Evolutionary conservation across 345 rosid species (phyloP), one percentile per base, ranked within the genome.

Genomic region (Eucalyptus regnans): DNA sequence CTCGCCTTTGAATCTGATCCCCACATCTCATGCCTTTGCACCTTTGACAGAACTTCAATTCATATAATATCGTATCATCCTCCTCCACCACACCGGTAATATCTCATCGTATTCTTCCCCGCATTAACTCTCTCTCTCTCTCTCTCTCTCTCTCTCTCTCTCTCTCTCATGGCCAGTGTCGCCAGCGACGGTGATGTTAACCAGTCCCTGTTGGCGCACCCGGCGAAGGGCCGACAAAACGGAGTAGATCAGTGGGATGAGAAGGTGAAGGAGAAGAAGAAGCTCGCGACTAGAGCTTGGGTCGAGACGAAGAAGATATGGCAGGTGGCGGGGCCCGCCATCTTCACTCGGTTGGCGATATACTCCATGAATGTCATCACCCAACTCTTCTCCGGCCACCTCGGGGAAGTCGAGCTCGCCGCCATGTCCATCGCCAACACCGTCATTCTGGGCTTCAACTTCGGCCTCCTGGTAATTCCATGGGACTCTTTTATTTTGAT

Each of bases 381-480:
- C 18, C 94, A 92, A 81, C 92, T 92, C 25, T 93, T 90, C 50
- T 91, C 93, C 27, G 94, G 94, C 86, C 94, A 93, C 88, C 62
- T 93, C 87, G 94, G 94, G 18, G 93, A 93, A 46, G 92, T 93
- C 18, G 92, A 93, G 87, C 91, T 93, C 49, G 93, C 93, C 12
- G 92, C 92, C 83, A 83, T 92, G 51, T 89, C 93, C 91, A 92
- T 92, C 29, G 91, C 92, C 79, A 90, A 87, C 56, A 92, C 91
- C 37, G 93, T 91, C 87, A 89, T 93, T 49, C 89, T 89, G 85
- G 94, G 94, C 85, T 91, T 93, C 89, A 91, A 93, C 86, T 90
- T 92, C 46, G 93, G 83, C 83, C 83, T 76, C 83, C 83, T 71
- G 83, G 83, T 76, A 76, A 76, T 18, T 10, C 27, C 46, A 18